phyloP scores from a whole-genome alignment of 1,284 basidiomycete species.

The Ganoderma sinense region DNA sequence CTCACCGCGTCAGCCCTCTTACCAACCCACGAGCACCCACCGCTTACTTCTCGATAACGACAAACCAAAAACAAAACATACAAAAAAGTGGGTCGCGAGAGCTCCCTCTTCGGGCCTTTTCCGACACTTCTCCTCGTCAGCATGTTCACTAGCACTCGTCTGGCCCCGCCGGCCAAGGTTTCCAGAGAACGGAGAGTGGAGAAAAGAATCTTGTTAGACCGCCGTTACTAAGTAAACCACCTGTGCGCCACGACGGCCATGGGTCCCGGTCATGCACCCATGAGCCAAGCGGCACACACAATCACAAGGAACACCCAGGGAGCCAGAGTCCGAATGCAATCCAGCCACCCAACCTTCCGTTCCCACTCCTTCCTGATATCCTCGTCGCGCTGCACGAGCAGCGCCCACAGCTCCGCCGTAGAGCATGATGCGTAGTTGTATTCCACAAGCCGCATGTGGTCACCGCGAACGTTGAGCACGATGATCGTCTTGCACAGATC shows the following conservation, averaged over 20 bases:
- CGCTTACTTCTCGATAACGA: not conserved
- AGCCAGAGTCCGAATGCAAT: not conserved
- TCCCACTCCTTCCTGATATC: slow-evolving; percentile 3
- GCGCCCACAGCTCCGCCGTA: slow-evolving; percentile 21
- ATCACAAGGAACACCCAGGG: slow-evolving; percentile 4
- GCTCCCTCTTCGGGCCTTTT: not conserved
- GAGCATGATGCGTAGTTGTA: slow-evolving; percentile 11
- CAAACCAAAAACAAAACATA: not conserved
- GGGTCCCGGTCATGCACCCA: slow-evolving; percentile 1
- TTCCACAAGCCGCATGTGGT: slow-evolving; percentile 14
- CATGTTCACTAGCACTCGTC: slow-evolving; percentile 3
- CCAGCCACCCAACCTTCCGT: slow-evolving; percentile 2
- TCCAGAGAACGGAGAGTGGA: not conserved
- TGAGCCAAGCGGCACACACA: not conserved
- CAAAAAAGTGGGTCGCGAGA: not conserved
- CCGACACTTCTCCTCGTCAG: not conserved
- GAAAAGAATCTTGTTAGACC: not conserved
- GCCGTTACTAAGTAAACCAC: not conserved
- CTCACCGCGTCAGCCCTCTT: not conserved
- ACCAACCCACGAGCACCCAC: not conserved
- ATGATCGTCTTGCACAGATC: slow-evolving; percentile 26
- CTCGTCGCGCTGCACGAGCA: slow-evolving; percentile 7
- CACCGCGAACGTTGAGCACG: slow-evolving; percentile 23
- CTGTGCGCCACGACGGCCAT: not conserved
- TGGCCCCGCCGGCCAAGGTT: not conserved